phyloP scores from a whole-genome alignment of 2,329 filamentous ascomycete genomes.

The Pseudogymnoascus verrucosus region DNA sequence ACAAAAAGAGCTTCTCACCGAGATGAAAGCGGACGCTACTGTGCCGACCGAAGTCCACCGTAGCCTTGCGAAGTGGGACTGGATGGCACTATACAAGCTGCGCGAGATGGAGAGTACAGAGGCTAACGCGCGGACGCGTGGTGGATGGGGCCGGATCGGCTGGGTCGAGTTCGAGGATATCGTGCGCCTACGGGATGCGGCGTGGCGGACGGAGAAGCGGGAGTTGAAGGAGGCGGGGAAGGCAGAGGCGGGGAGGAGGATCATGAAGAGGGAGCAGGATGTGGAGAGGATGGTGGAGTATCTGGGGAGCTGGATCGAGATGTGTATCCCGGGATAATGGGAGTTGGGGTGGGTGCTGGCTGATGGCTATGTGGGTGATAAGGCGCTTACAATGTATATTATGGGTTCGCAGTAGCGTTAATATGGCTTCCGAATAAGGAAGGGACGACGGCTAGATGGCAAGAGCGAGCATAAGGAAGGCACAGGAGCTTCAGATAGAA shows the following conservation, averaged over 20 bases:
- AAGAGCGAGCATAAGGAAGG: background rate
- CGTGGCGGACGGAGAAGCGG: conserved; percentile 15
- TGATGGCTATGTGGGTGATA: background rate
- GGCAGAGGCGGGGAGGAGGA: conserved; percentile 50
- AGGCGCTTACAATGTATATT: background rate
- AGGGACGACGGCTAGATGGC: background rate
- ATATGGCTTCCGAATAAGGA: background rate
- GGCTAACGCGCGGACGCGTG: background rate
- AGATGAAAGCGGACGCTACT: conserved; percentile 1
- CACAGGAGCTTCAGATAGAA: background rate
- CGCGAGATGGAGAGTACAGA: background rate
- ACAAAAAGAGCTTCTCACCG: background rate
- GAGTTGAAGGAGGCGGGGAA: conserved; percentile 53
- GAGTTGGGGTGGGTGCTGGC: background rate
- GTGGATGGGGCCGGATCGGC: background rate
- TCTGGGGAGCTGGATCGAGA: conserved; percentile 85
- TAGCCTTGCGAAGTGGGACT: background rate
- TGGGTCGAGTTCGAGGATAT: conserved; percentile 3
- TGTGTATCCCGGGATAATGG: conserved; percentile 49
- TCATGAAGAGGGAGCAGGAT: conserved; percentile 38
- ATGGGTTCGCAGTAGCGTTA: background rate
- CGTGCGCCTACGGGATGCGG: background rate
- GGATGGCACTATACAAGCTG: conserved; percentile 2
- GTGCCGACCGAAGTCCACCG: background rate
- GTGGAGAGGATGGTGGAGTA: conserved; percentile 61